phyloP scores from a whole-genome alignment of 179 eudicot genomes.

The Monotropa hypopitys region DNA sequence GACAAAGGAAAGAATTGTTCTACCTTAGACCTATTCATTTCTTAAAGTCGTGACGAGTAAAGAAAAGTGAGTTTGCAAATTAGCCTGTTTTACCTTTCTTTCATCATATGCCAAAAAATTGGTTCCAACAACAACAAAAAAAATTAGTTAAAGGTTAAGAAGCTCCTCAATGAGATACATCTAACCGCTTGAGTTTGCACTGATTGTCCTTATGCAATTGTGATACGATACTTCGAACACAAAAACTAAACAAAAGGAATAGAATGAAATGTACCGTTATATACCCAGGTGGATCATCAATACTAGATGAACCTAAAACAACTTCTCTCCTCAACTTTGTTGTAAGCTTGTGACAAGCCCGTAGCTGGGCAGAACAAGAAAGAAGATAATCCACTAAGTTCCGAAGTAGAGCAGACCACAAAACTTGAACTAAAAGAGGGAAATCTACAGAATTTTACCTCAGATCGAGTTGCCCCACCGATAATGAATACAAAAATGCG shows the following conservation, averaged over 20 bases:
- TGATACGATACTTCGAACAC: not conserved
- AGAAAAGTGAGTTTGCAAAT: not conserved
- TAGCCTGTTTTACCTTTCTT: not conserved
- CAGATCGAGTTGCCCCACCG: constrained; percentile 94
- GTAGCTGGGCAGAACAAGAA: constrained; percentile 39
- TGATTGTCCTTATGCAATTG: not conserved
- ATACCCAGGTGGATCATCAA: constrained; percentile 79
- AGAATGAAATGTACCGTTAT: constrained; percentile 36
- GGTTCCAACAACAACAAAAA: not conserved
- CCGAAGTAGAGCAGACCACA: not conserved
- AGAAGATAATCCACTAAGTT: constrained; percentile 4
- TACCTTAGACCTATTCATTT: not conserved
- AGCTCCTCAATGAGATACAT: not conserved
- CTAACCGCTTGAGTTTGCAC: not conserved
- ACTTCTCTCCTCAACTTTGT: constrained; percentile 74
- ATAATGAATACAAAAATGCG: constrained; percentile 76
- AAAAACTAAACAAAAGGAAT: not conserved
- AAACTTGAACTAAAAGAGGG: not conserved
- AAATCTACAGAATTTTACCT: constrained; percentile 38
- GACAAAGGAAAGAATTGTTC: not conserved
- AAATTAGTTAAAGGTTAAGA: not conserved
- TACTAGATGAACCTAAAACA: constrained; percentile 67
- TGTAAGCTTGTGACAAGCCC: constrained; percentile 87
- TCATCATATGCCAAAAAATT: too few species aligned
- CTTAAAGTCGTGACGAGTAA: not conserved